Evolutionary conservation across 2,329 filamentous ascomycete species (phyloP).

Genomic region (Diplodia corticola): DNA sequence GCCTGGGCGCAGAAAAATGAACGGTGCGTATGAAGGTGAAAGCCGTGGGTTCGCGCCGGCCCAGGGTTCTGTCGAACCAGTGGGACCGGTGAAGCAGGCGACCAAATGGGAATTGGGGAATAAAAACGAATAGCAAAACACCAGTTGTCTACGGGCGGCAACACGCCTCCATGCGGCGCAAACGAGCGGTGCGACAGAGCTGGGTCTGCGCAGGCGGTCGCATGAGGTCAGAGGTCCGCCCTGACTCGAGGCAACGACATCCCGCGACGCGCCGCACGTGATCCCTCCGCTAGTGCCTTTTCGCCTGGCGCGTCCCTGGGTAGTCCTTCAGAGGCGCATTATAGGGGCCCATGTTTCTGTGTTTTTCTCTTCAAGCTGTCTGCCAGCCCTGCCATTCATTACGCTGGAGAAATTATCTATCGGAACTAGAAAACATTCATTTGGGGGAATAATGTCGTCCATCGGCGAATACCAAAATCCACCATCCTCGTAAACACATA

Average conservation of each 20-base stretch:
- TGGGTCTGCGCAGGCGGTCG: constrained; percentile 18
- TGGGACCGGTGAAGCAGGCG: not conserved
- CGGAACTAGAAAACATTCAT: constrained; percentile 14
- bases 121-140: not conserved
- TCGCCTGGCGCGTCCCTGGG: not conserved
- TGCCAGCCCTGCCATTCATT: constrained; percentile 8
- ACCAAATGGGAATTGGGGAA: not conserved
- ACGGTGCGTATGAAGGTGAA: not conserved
- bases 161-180: constrained; percentile 12
- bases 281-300: not conserved
- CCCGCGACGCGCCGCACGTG: constrained; percentile 9
- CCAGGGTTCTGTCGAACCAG: not conserved
- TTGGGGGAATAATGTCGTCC: constrained; percentile 23
- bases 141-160: not conserved
- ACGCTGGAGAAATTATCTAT: constrained; percentile 20
- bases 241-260: not conserved
- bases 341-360: not conserved
- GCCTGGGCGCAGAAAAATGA: not conserved
- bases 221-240: constrained; percentile 13
- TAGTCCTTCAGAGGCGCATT: not conserved
- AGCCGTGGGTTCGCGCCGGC: not conserved
- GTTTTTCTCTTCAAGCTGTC: not conserved
- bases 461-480: constrained; percentile 7
- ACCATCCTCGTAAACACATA: constrained; percentile 21
- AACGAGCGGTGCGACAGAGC: constrained; percentile 14